These are phyloP conservation scores for Diplodia sapinea DNA, from an alignment of 2,329 filamentous ascomycete species.

Conservation along the genomic window DNA sequence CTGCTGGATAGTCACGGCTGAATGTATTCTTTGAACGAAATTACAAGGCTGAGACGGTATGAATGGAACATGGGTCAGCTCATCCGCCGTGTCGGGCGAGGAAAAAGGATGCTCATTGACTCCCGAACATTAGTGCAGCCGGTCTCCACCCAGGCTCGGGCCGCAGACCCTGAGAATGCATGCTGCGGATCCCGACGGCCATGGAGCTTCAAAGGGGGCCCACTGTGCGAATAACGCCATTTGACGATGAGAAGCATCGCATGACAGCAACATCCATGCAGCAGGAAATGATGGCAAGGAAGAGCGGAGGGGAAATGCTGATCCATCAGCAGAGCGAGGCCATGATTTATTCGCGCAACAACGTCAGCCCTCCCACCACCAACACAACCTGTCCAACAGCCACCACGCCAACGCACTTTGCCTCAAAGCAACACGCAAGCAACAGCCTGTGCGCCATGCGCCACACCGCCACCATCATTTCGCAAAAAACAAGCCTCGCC, in stretches of 20 bases:
- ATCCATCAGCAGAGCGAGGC: too few species aligned
- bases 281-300: background rate
- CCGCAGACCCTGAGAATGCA: background rate
- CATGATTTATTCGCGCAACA: too few species aligned
- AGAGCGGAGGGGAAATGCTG: too few species aligned
- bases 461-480: background rate
- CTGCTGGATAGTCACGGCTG: too few species aligned
- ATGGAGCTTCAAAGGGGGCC: background rate
- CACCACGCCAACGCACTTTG: background rate
- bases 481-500: background rate
- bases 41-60: too few species aligned
- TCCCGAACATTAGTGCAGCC: background rate
- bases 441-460: background rate
- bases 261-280: background rate
- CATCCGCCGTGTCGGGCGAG: too few species aligned
- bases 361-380: too few species aligned
- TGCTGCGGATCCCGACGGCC: background rate
- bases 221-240: background rate
- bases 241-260: background rate
- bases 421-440: background rate
- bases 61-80: too few species aligned
- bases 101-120: background rate
- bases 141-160: background rate
- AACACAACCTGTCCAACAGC: background rate
- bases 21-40: too few species aligned